Conservation (phyloP, 2,329 filamentous ascomycete genomes). For the Lojkania enalia region DNA sequence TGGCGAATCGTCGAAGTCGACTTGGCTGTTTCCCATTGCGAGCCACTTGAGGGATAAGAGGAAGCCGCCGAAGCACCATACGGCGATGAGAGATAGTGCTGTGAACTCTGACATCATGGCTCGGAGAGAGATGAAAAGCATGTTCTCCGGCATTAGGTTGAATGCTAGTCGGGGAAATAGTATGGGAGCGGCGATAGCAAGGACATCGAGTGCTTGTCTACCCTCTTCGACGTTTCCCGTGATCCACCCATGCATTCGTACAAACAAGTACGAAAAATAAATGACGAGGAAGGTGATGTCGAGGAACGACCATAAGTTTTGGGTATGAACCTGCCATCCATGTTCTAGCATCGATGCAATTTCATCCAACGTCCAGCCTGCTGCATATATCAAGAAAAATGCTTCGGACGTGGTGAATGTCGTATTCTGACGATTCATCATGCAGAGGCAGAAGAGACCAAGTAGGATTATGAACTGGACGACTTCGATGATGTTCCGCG, state of each 20-base stretch:
- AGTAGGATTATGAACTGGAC: slow-evolving; percentile 73
- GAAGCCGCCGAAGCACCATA: slow-evolving; percentile 85
- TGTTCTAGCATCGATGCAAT: slow-evolving; percentile 77
- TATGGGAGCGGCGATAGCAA: slow-evolving; percentile 78
- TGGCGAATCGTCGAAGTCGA: slow-evolving; percentile 48
- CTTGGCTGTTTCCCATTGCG: slow-evolving; percentile 48
- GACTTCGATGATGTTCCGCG: slow-evolving; percentile 73
- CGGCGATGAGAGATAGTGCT: slow-evolving; percentile 72
- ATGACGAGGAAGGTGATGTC: slow-evolving; percentile 77
- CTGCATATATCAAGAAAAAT: slow-evolving; percentile 71
- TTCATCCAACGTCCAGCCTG: slow-evolving; percentile 79
- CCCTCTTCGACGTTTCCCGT: slow-evolving; percentile 53
- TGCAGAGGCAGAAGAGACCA: slow-evolving; percentile 69
- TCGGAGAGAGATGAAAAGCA: slow-evolving; percentile 78
- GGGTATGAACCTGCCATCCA: slow-evolving; percentile 78
- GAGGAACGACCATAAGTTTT: slow-evolving; percentile 87
- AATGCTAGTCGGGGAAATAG: slow-evolving; percentile 79
- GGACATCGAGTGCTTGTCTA: slow-evolving; percentile 73
- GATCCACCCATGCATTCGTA: slow-evolving; percentile 68
- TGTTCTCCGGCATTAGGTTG: slow-evolving; percentile 79
- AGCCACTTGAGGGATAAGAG: slow-evolving; percentile 80
- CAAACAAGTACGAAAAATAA: slow-evolving; percentile 67
- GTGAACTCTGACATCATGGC: slow-evolving; percentile 88
- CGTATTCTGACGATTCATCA: slow-evolving; percentile 67
- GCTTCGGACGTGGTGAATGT: slow-evolving; percentile 63